These are phyloP conservation scores for Venturiaceae sp. DNA, from an alignment of 2,329 filamentous ascomycete species.

Conservation along the genomic window DNA sequence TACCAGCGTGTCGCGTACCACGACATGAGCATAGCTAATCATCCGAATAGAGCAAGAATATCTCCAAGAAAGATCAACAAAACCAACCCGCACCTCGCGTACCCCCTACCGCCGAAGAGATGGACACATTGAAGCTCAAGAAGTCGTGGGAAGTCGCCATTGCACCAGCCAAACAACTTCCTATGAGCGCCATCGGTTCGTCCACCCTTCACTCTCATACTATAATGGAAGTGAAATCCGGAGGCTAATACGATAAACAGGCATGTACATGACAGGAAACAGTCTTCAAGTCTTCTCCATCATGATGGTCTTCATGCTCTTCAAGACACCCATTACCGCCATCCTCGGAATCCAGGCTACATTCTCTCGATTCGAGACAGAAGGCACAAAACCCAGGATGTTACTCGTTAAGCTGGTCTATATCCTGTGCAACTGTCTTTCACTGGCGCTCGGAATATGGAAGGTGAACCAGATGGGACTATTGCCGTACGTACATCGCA, in stretches of 20 bases:
- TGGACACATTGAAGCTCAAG: conserved; percentile 92
- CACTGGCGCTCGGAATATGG: conserved; percentile 81
- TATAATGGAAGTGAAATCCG: background rate
- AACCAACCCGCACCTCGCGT: conserved; percentile 41
- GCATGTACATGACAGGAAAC: conserved; percentile 99
- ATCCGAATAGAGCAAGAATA: background rate
- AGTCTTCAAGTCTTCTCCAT: conserved; percentile 98
- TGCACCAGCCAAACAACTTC: conserved; percentile 83
- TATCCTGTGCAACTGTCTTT: conserved; percentile 74
- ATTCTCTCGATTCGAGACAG: conserved; percentile 86
- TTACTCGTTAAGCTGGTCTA: conserved; percentile 81
- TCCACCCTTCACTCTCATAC: too few relatives aligned
- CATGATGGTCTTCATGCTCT: conserved; percentile 99
- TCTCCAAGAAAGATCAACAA: conserved; percentile 20
- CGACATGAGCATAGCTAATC: background rate
- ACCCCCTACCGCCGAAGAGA: conserved; percentile 69
- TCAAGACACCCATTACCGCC: conserved; percentile 89
- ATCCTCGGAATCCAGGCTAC: conserved; percentile 72
- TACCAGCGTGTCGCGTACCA: background rate
- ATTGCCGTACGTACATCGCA: conserved; percentile 58
- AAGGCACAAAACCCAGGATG: conserved; percentile 63
- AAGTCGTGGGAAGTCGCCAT: conserved; percentile 98
- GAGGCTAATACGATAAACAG: conserved; percentile 13
- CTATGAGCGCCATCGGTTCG: conserved; percentile 90
- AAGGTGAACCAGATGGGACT: conserved; percentile 96